Base-by-base conservation (phyloP, 176 grass and related monocot species). In the Microstegium vimineum region DNA sequence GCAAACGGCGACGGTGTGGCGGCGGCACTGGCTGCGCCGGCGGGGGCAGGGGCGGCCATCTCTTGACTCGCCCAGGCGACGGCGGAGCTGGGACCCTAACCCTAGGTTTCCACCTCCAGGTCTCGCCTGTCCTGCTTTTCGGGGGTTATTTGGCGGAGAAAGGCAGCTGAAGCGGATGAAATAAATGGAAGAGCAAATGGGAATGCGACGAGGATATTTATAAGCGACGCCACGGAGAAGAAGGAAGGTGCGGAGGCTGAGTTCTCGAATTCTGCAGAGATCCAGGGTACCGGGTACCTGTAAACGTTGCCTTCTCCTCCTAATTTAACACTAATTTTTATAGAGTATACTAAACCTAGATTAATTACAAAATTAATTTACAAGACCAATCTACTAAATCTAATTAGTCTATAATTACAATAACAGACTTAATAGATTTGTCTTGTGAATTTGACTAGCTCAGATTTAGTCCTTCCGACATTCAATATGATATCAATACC, bases 1-100 rank as follows among this genome's bases (percentile, higher is more conserved):
- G 80, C 43, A 36, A 81, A 91, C 60, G 73, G 78, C 73, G 71
- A 49, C 33, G 80, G 30, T 4, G 84, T 20, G 31, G 69, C 47
- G 7, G 75, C 65, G 38, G 47, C 22, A n/a, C 74, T 57, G 15
- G 38, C 69, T 4, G 41, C 41, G 42, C 41, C 56, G 16, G 77
- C 30, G 43, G 56, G 9, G n/a, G 75, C 45, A 13, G 77, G 20
- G 13, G 83, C 43, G 28, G 88, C 88, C 88, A 90, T 90, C 73
- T 46, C 65, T 51, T 43, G 59, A 64, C 73, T 62, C 66, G 65
- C 86, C 52, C 12, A 52, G 30, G 77, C 83, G n/a, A 65, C 54
- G 43, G 54, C 27, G 33, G 43, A 2, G 64, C 46, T 47, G 22
- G 61, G 69, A 33, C 40, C 56, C 83, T 81, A 82, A 66, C 66